phyloP scores from a whole-genome alignment of 2,329 filamentous ascomycete genomes.

The Tolypocladium album region DNA sequence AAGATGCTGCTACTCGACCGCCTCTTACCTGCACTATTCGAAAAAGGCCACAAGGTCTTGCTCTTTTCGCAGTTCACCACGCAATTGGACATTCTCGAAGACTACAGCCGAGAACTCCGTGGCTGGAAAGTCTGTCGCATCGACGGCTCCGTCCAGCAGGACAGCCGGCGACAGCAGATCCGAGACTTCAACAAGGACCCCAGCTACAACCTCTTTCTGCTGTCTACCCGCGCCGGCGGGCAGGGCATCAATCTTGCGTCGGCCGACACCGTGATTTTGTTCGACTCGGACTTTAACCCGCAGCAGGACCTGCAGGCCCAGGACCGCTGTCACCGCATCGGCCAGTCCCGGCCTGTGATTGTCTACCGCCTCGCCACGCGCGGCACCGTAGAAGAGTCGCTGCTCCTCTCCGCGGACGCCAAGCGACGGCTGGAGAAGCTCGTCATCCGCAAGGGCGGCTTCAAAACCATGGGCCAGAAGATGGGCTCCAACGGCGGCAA shows the following conservation, averaged over 20 bases:
- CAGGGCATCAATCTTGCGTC: slow-evolving; percentile 91
- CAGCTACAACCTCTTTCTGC: slow-evolving; percentile 65
- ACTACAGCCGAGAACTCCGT: slow-evolving; percentile 70
- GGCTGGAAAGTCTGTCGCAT: slow-evolving; percentile 80
- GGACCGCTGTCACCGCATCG: slow-evolving; percentile 89
- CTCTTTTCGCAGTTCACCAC: slow-evolving; percentile 97
- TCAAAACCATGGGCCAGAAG: slow-evolving; percentile 58
- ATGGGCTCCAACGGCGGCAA: slow-evolving; percentile 27
- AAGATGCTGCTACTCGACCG: slow-evolving; percentile 94
- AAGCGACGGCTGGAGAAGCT: slow-evolving; percentile 90
- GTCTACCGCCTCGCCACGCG: slow-evolving; percentile 91
- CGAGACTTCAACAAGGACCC: slow-evolving; percentile 59
- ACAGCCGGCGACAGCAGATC: slow-evolving; percentile 59
- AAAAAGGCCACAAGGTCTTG: slow-evolving; percentile 74
- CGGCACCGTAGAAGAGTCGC: slow-evolving; percentile 80
- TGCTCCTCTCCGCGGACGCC: slow-evolving; percentile 79
- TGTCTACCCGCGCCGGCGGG: slow-evolving; percentile 84
- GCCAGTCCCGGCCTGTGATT: slow-evolving; percentile 83
- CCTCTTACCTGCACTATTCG: slow-evolving; percentile 65
- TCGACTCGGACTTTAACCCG: slow-evolving; percentile 86
- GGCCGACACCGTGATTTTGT: slow-evolving; percentile 87
- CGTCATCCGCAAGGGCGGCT: slow-evolving; percentile 88
- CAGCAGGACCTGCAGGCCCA: slow-evolving; percentile 96
- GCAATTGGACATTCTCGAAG: slow-evolving; percentile 80
- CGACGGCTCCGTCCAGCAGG: slow-evolving; percentile 75